Evolutionary conservation across 345 rosid genomes (phyloP).

Genomic region (Eucalyptus marginata): DNA sequence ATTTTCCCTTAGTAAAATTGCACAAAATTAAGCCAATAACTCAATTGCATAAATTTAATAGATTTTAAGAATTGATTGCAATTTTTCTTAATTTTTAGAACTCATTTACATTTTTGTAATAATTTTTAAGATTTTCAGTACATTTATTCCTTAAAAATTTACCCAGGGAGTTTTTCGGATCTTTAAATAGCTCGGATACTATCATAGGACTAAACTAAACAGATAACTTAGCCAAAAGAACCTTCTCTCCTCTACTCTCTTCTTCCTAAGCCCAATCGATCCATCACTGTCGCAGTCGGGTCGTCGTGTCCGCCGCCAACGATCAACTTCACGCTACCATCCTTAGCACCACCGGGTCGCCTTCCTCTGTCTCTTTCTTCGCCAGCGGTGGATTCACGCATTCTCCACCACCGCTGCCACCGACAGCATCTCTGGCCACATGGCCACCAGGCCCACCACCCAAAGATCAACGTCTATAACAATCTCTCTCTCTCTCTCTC

Average conservation of each 20-base stretch:
- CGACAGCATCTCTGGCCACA: conserved; percentile 1
- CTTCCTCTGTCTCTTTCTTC: neutral
- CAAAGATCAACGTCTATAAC: neutral
- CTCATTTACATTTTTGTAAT: too few species aligned
- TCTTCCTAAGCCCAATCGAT: neutral
- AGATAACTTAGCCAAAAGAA: neutral
- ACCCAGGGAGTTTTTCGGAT: too few species aligned
- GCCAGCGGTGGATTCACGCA: neutral
- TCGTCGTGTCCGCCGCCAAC: neutral
- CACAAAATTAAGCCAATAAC: too few species aligned
- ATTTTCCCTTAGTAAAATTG: too few species aligned
- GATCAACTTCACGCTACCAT: neutral
- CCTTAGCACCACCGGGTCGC: neutral
- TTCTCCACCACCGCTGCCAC: conserved; percentile 10
- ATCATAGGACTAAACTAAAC: neutral
- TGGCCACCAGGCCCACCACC: neutral
- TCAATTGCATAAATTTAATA: too few species aligned
- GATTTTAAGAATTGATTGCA: too few species aligned
- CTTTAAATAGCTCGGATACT: neutral
- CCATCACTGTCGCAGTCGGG: neutral
- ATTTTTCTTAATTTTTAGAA: too few species aligned
- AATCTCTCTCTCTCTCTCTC: neutral
- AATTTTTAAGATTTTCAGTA: too few species aligned
- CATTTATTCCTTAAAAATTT: too few species aligned
- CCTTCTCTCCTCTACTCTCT: neutral